Evolutionary conservation across 257 asterid species (phyloP), one percentile per base, ranked within the genome.

Genomic region (Thymus mandschuricus): DNA sequence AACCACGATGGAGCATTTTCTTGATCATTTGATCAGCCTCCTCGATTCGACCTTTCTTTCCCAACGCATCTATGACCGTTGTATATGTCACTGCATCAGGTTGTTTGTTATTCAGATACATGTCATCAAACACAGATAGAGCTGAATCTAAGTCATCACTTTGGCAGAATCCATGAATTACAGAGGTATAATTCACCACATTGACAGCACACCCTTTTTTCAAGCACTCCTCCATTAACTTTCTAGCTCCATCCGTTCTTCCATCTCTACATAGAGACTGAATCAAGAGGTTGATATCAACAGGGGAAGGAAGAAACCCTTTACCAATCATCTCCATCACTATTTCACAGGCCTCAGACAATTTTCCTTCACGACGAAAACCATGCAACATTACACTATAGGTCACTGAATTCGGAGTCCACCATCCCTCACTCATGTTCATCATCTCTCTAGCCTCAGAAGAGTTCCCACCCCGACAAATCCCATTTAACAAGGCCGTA

Each of bases 81-180:
- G 97, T 94, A 71, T 85, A 91, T 6, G 96, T 91, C 61, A 91
- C 84, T 68, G 75, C 93, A 81, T 91, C 99, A 4, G 99, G 97
- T 72, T 89, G 97, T 69, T 94, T 91, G 81, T 85, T 82, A 58
- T 76, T 88, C 86, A 94, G 84, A 84, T 89, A 94, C 90, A 94
- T 88, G 80, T 94, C 99, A 72, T 94, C 99, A 69, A 94, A 86
- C 43, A 94, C 90, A 2, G 99, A 94, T 11, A 94, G 80, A 76
- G 99, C 99, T 35, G 90, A 76, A n/a, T 77, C 96, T 76, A 94
- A 73, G 72, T 94, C 95, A 31, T 81, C 86, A 56, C 75, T 86
- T 69, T 70, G 81, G 84, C 98, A 91, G 80, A 91, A 89, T 35
- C 99, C 98, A 50, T 91, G 95, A 76, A 94, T 91, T 63, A 94